Evolutionary conservation across 805 yeast genomes (phyloP).

Genomic region (Candida mattraensis): DNA sequence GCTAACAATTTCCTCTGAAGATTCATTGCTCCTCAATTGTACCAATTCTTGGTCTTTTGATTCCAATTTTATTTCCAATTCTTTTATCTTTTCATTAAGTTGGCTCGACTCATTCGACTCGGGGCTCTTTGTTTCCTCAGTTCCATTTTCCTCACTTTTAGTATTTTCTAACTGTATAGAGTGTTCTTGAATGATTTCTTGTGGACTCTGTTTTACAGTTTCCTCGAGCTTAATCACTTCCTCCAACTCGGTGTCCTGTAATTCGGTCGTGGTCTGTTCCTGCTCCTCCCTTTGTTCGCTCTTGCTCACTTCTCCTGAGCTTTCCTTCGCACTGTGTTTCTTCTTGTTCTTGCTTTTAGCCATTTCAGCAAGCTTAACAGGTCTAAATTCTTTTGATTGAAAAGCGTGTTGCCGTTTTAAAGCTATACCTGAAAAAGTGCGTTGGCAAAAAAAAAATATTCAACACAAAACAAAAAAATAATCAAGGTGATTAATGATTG

Average conservation of each 20-base stretch:
- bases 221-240: not conserved
- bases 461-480: constrained; percentile 6
- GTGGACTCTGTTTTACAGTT: too few relatives aligned
- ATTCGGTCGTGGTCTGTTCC: not conserved
- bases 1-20: constrained; percentile 1
- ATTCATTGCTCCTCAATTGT: not conserved
- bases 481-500: not conserved
- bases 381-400: too few relatives aligned
- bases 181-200: too few relatives aligned
- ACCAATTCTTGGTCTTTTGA: constrained; percentile 6
- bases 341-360: constrained; percentile 7
- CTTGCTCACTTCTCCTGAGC: not conserved
- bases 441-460: constrained; percentile 9
- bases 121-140: not conserved
- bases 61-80: constrained; percentile 5
- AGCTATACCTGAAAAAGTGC: constrained; percentile 4
- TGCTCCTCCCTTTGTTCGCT: not conserved
- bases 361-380: too few relatives aligned
- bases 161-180: not conserved
- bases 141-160: not conserved
- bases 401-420: too few relatives aligned
- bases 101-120: not conserved
- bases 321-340: constrained; percentile 6
- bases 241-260: not conserved
- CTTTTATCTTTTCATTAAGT: constrained; percentile 1